Conservation (phyloP, 306 rosid species). For the Glycine tomentella region DNA sequence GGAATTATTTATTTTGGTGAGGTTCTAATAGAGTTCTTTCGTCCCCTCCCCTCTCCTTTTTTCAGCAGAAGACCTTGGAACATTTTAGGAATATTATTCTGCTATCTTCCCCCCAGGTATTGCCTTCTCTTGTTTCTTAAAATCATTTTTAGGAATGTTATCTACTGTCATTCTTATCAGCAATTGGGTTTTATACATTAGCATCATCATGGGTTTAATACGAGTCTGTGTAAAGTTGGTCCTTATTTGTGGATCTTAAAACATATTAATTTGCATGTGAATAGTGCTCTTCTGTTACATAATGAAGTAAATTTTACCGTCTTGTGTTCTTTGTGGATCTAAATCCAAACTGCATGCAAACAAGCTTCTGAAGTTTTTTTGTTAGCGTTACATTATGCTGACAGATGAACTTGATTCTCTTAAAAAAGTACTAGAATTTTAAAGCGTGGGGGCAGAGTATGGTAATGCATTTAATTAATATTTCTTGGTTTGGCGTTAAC, state of each 20-base stretch:
- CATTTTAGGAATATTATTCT: conserved; percentile 81
- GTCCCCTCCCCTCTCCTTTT: conserved; percentile 43
- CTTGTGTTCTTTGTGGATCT: background rate
- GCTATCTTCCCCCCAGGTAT: conserved; percentile 96
- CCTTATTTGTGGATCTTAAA: conserved; percentile 16
- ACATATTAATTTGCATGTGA: background rate
- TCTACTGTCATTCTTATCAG: conserved; percentile 17
- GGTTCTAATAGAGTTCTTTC: conserved; percentile 41
- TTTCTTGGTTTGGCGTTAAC: conserved; percentile 40
- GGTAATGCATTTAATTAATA: conserved; percentile 6
- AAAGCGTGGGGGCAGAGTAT: background rate
- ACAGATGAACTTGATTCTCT: conserved; percentile 18
- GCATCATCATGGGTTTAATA: conserved; percentile 1
- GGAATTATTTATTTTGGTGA: conserved; percentile 21
- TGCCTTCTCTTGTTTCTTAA: conserved; percentile 28
- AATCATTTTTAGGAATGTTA: background rate
- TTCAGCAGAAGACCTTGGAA: conserved; percentile 89
- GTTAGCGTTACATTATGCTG: conserved; percentile 17
- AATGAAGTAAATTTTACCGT: background rate
- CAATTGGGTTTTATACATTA: conserved; percentile 13
- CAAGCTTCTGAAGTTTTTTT: conserved; percentile 1
- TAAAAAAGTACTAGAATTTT: background rate
- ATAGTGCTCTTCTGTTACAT: background rate
- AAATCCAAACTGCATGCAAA: background rate
- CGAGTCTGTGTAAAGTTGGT: conserved; percentile 2